Base-by-base conservation (phyloP, 2,329 filamentous ascomycete genomes). In the Fusarium avenaceum region DNA sequence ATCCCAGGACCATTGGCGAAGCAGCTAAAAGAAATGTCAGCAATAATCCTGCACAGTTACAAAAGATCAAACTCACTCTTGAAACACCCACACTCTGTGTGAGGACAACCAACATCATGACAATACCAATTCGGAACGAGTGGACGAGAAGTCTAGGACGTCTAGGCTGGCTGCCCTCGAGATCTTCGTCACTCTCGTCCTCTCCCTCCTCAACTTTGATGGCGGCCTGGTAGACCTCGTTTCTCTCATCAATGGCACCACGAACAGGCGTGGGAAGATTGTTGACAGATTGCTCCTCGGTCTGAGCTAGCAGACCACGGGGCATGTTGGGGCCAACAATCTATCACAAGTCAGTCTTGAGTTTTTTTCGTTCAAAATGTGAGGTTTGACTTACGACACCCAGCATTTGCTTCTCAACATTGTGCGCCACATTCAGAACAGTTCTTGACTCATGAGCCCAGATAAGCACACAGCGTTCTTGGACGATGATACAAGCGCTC, bases 141-240 rank as follows among this genome's bases (percentile, higher is more conserved):
- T 74, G 72, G 10, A 74, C 47, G 11, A 56, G 40, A n/a, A 74
- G 49, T 17, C 57, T 58, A 17, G 72, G 72, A 6, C 72, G 63
- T 22, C 58, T 61, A 22, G 59, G 72, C 24, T 58, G 57, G 13
- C 48, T 69, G 7, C 63, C 62, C 45, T 74, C 72, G 1, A 74
- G 33, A 14, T 74, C 72, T 14, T 61, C 68, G 4, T 72, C 68
- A 0, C 35, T 51, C 0, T 71, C 72, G 4, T 39, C 59, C 6
- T 77, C 58, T 1, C 73, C 73, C 50, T 75, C 73, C 10, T 74
- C 72, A 3, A 74, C 71, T 30, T 71, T 66, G 51, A 74, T 65
- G 10, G 72, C 72, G 2, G 57, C 63, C 14, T 67, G 65, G 44
- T 74, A 74, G 14, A 74, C 38, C 24, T 71, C 67, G 42, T 74